phyloP scores from a whole-genome alignment of 1,284 basidiomycete species.

The Inonotus hispidus region DNA sequence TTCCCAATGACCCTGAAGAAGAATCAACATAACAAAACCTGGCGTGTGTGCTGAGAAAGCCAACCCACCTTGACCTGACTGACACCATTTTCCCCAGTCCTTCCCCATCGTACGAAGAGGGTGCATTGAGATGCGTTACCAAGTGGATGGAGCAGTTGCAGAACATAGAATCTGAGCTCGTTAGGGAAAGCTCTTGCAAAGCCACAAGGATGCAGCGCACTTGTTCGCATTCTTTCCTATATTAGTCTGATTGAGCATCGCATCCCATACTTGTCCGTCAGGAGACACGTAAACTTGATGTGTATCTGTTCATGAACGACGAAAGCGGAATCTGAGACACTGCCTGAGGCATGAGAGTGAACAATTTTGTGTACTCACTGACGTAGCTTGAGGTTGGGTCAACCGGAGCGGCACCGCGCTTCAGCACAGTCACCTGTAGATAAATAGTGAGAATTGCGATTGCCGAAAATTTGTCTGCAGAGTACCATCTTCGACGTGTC shows the following conservation, averaged over 20 bases:
- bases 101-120: slow-evolving; percentile 56
- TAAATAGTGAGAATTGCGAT: slow-evolving; percentile 5
- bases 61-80: slow-evolving; percentile 43
- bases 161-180: slow-evolving; percentile 48
- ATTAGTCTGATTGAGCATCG: slow-evolving; percentile 67
- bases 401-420: slow-evolving; percentile 56
- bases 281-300: slow-evolving; percentile 49
- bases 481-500: slow-evolving; percentile 34
- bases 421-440: slow-evolving; percentile 47
- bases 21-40: neutral
- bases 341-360: neutral
- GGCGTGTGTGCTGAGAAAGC: neutral
- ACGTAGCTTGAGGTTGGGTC: slow-evolving; percentile 45
- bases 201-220: slow-evolving; percentile 26
- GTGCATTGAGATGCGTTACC: slow-evolving; percentile 33
- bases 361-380: slow-evolving; percentile 34
- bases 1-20: slow-evolving; percentile 32
- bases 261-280: slow-evolving; percentile 51
- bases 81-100: slow-evolving; percentile 53
- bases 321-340: neutral
- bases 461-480: neutral
- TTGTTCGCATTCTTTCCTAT: slow-evolving; percentile 59
- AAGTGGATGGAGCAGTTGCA: slow-evolving; percentile 55
- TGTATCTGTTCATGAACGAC: slow-evolving; percentile 32
- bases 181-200: slow-evolving; percentile 2